A percentile compares a stretch with the other conserved stretches of the same genome.
These are phyloP conservation scores for Fusarium sp. DNA, from an alignment of 2,329 filamentous ascomycete species.

Conservation along the genomic window DNA sequence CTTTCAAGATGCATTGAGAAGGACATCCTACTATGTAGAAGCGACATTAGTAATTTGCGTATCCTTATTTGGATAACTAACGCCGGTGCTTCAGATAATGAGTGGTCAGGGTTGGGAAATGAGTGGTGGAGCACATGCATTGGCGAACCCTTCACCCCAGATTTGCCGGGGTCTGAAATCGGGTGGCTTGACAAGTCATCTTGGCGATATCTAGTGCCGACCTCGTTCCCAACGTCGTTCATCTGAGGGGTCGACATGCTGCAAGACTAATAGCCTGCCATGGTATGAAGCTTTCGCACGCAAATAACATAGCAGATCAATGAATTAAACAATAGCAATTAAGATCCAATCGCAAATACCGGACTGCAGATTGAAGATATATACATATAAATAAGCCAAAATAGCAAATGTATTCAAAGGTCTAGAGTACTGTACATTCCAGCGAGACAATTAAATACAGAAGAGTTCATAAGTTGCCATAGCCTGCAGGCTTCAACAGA, in stretches of 20 bases:
- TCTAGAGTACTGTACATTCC: slow-evolving; percentile 57
- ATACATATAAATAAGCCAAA: slow-evolving; percentile 44
- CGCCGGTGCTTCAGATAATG: slow-evolving; percentile 18
- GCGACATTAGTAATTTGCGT: slow-evolving; percentile 30
- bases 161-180: slow-evolving; percentile 28
- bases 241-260: neutral
- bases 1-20: neutral
- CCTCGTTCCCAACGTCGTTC: slow-evolving; percentile 7
- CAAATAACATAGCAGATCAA: no score
- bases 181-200: slow-evolving; percentile 22
- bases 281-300: no score
- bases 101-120: slow-evolving; percentile 39
- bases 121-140: slow-evolving; percentile 14
- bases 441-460: slow-evolving; percentile 52
- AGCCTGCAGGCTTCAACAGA: slow-evolving; percentile 58
- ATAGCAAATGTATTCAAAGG: slow-evolving; percentile 53
- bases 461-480: slow-evolving; percentile 55
- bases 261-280: neutral
- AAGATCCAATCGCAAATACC: slow-evolving; percentile 38
- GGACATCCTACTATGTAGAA: slow-evolving; percentile 8
- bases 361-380: slow-evolving; percentile 62
- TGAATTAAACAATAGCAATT: slow-evolving; percentile 21
- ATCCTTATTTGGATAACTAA: slow-evolving; percentile 1
- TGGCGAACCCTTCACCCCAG: slow-evolving; percentile 31
- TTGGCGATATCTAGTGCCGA: slow-evolving; percentile 4